Evolutionary conservation across 768 basidiomycete species (phyloP).

Genomic region (Phlebiopsis flavidoalba): DNA sequence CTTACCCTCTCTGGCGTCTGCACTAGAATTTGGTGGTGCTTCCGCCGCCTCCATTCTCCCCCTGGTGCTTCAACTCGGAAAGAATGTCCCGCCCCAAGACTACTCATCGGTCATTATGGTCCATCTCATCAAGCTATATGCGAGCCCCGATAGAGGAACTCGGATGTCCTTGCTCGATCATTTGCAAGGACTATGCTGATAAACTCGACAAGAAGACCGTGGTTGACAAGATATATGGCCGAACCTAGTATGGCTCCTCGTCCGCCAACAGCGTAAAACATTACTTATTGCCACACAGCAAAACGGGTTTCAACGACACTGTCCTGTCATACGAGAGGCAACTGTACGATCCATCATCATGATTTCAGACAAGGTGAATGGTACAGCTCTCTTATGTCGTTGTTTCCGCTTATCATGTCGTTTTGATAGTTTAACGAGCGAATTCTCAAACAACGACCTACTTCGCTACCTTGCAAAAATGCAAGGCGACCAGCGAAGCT

Average conservation of each 20-base stretch:
- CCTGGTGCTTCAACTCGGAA: conserved; percentile 76
- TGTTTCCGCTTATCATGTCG: not conserved
- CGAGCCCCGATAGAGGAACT: conserved; percentile 88
- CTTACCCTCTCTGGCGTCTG: conserved; percentile 76
- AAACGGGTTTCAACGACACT: conserved; percentile 93
- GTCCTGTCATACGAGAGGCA: conserved; percentile 93
- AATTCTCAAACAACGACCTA: conserved; percentile 93
- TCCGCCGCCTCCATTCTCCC: conserved; percentile 78
- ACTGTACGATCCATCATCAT: conserved; percentile 85
- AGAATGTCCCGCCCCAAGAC: conserved; percentile 61
- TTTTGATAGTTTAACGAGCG: conserved; percentile 75
- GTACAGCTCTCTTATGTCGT: not conserved
- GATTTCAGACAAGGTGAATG: conserved; percentile 73
- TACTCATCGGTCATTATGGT: conserved; percentile 64
- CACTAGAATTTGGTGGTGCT: conserved; percentile 70
- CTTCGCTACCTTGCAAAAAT: conserved; percentile 88
- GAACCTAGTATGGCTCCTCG: conserved; percentile 59
- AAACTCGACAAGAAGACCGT: conserved; percentile 84
- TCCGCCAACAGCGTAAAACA: not conserved
- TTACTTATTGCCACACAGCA: conserved; percentile 45
- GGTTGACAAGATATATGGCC: conserved; percentile 90
- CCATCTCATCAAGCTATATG: conserved; percentile 79
- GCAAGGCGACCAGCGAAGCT: conserved; percentile 87
- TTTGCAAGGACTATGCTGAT: conserved; percentile 76
- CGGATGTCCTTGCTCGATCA: conserved; percentile 92